phyloP scores from a whole-genome alignment of 768 basidiomycete species.

The Clitopilus passeckerianus region DNA sequence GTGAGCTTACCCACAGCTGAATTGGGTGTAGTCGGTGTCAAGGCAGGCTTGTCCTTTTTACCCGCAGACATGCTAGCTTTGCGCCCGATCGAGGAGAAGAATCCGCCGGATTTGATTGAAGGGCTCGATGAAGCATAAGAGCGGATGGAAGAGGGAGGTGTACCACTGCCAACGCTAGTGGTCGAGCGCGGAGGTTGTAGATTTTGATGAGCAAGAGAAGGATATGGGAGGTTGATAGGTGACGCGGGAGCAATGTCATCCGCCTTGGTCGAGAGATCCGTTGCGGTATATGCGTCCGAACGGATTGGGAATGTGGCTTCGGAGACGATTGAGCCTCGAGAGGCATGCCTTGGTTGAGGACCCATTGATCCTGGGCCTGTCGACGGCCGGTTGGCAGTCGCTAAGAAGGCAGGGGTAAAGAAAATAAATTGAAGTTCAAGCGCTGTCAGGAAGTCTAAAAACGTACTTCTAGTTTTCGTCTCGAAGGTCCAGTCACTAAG shows the following conservation, averaged over 20 bases:
- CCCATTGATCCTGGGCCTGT: slow-evolving; percentile 38
- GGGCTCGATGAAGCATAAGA: slow-evolving; percentile 38
- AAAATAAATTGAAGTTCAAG: neutral
- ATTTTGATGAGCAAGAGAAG: slow-evolving; percentile 48
- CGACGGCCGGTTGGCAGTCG: slow-evolving; percentile 24
- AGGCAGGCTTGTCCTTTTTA: slow-evolving; percentile 16
- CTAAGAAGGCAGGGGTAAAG: slow-evolving; percentile 3
- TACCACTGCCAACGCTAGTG: slow-evolving; percentile 23
- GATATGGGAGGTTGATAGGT: slow-evolving; percentile 69
- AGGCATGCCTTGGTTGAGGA: slow-evolving; percentile 61
- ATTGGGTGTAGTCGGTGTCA: slow-evolving; percentile 13
- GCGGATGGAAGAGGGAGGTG: slow-evolving; percentile 48
- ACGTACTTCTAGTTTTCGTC: slow-evolving; percentile 51
- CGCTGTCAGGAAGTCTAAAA: slow-evolving; percentile 1
- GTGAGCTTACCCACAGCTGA: slow-evolving; percentile 19
- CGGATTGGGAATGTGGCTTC: slow-evolving; percentile 78
- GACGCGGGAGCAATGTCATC: slow-evolving; percentile 48
- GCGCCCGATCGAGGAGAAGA: slow-evolving; percentile 72
- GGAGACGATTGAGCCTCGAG: slow-evolving; percentile 67
- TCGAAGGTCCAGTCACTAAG: slow-evolving; percentile 70
- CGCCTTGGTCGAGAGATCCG: slow-evolving; percentile 54
- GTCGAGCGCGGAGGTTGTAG: slow-evolving; percentile 26
- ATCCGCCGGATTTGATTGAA: slow-evolving; percentile 46
- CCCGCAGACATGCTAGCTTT: slow-evolving; percentile 48
- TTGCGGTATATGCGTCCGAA: slow-evolving; percentile 73